Conservation (phyloP, 1,139 yeast species). For the Yamadazyma atlantica region DNA sequence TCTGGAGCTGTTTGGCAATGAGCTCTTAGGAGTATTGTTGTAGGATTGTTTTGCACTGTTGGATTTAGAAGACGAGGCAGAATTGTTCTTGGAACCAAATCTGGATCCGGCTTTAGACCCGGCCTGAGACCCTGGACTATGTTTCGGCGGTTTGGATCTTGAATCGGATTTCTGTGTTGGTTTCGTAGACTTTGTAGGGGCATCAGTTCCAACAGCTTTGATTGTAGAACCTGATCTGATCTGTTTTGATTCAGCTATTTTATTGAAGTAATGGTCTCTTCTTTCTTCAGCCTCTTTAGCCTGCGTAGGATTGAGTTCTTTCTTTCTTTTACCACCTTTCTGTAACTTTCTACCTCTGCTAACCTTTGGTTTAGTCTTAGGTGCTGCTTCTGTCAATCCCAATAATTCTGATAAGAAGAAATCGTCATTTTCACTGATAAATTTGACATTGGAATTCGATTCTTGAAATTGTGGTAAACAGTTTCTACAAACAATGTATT, state of each 20-base stretch:
- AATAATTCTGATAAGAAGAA: slow-evolving; percentile 46
- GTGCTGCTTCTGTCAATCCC: slow-evolving; percentile 47
- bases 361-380: slow-evolving; percentile 16
- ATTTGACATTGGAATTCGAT: slow-evolving; percentile 16
- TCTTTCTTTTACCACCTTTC: slow-evolving; percentile 26
- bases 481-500: slow-evolving; percentile 37
- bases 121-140: slow-evolving; percentile 1
- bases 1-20: slow-evolving; percentile 5
- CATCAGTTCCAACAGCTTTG: slow-evolving; percentile 38
- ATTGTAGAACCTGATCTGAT: slow-evolving; percentile 44
- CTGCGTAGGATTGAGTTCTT: slow-evolving; percentile 28
- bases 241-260: slow-evolving; percentile 31
- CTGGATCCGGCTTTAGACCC: not conserved
- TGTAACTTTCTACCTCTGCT: slow-evolving; percentile 25
- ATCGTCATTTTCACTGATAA: slow-evolving; percentile 49
- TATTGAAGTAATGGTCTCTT: slow-evolving; percentile 37
- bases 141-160: not conserved
- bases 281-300: slow-evolving; percentile 30
- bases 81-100: slow-evolving; percentile 4
- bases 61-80: slow-evolving; percentile 7
- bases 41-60: slow-evolving; percentile 5
- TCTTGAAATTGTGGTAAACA: slow-evolving; percentile 35
- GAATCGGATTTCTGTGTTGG: slow-evolving; percentile 7
- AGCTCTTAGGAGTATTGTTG: slow-evolving; percentile 2
- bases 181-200: slow-evolving; percentile 20